A percentile compares a stretch with the other conserved stretches of the same genome.
Evolutionary conservation across 2,329 filamentous ascomycete genomes (phyloP).

Genomic region (Sclerotinia nivalis): DNA sequence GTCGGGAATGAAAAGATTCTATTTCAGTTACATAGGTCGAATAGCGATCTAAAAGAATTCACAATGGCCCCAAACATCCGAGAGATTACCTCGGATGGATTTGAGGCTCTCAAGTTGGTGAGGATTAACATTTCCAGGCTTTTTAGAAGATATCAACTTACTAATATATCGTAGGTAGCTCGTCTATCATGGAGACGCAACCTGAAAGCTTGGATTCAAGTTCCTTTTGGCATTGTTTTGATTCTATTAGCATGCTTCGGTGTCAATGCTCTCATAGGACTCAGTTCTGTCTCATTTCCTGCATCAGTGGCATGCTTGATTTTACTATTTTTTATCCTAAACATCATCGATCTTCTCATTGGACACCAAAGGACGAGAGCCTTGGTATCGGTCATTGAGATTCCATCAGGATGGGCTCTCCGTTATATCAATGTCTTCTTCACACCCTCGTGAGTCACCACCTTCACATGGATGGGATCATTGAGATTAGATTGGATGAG

Average conservation of each 20-base stretch:
- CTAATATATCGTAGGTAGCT: constrained; percentile 35
- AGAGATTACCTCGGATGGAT: constrained; percentile 29
- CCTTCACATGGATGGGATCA: background rate
- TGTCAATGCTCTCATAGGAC: constrained; percentile 45
- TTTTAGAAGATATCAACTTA: background rate
- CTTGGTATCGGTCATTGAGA: constrained; percentile 52
- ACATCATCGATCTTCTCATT: constrained; percentile 49
- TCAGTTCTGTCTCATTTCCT: constrained; percentile 56
- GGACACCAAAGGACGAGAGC: constrained; percentile 52
- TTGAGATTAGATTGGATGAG: background rate
- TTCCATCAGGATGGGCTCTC: constrained; percentile 43
- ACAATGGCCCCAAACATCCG: constrained; percentile 8
- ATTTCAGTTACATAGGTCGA: background rate
- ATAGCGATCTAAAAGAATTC: background rate
- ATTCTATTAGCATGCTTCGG: constrained; percentile 47
- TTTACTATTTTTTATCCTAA: constrained; percentile 52
- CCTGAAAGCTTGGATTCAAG: constrained; percentile 51
- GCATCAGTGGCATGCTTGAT: constrained; percentile 61
- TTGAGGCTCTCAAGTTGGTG: constrained; percentile 38
- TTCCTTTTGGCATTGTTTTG: constrained; percentile 48
- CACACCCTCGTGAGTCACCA: constrained; percentile 24
- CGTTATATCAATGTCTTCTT: constrained; percentile 29
- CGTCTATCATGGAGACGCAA: constrained; percentile 39
- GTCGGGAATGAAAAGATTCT: background rate
- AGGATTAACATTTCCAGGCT: background rate